Percentiles rank a stretch among this genome's conserved stretches.
phyloP scores from a whole-genome alignment of 169 alveolate species.

The Cryptosporidium ubiquitum region DNA sequence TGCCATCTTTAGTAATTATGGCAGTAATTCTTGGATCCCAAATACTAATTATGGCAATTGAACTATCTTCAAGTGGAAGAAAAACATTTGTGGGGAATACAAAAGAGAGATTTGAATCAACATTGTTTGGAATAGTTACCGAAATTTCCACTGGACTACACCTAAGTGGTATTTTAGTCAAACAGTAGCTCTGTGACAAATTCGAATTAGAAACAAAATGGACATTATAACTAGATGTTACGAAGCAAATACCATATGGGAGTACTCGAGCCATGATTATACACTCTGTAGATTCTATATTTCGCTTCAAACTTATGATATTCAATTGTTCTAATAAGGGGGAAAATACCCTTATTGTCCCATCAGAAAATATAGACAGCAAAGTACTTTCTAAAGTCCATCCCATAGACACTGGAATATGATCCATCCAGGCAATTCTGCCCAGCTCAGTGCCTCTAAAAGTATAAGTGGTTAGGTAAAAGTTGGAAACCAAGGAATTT shows the following conservation, averaged over 20 bases:
- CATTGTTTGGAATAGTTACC: neutral
- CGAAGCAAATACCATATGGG: slow-evolving; percentile 58
- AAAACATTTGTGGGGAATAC: slow-evolving; percentile 52
- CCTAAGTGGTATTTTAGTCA: slow-evolving; percentile 70
- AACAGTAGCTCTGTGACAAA: slow-evolving; percentile 6
- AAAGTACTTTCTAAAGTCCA: slow-evolving; percentile 55
- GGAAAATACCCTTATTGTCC: slow-evolving; percentile 80
- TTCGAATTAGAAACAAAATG: slow-evolving; percentile 4
- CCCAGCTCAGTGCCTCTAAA: slow-evolving; percentile 38
- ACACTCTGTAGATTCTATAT: slow-evolving; percentile 57
- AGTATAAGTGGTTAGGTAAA: slow-evolving; percentile 32
- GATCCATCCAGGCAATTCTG: slow-evolving; percentile 60
- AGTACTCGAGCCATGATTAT: slow-evolving; percentile 36
- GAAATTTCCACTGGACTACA: slow-evolving; percentile 69
- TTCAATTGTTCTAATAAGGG: slow-evolving; percentile 78
- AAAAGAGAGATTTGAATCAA: neutral
- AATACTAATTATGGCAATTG: slow-evolving; percentile 61
- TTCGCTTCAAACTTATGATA: slow-evolving; percentile 76
- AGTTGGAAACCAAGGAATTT: slow-evolving; percentile 36
- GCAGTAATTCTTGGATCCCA: slow-evolving; percentile 67
- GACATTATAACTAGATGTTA: slow-evolving; percentile 38
- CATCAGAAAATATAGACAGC: slow-evolving; percentile 80
- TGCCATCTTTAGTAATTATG: slow-evolving; percentile 20
- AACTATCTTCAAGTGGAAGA: slow-evolving; percentile 62
- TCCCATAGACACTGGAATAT: slow-evolving; percentile 66